These are phyloP conservation scores for Fusarium phyllophilum DNA, from an alignment of 2,329 filamentous ascomycete genomes.

Conservation along the genomic window DNA sequence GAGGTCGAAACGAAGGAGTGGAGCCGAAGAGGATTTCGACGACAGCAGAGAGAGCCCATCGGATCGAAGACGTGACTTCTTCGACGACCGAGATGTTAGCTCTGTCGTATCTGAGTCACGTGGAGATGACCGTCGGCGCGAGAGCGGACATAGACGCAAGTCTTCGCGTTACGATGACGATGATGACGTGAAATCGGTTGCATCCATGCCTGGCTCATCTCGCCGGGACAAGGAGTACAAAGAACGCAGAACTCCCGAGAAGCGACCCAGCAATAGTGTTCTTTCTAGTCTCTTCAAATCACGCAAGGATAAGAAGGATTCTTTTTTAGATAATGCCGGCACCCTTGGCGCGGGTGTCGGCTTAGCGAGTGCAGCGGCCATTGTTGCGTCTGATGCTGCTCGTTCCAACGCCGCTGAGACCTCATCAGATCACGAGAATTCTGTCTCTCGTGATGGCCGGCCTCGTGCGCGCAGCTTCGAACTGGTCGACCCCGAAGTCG, in stretches of 20 bases:
- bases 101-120: conserved; percentile 61
- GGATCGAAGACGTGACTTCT: conserved; percentile 52
- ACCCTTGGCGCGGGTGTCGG: conserved; percentile 77
- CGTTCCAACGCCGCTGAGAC: conserved; percentile 59
- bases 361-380: conserved; percentile 62
- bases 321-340: conserved; percentile 80
- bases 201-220: conserved; percentile 48
- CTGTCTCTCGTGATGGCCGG: conserved; percentile 38
- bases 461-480: conserved; percentile 46
- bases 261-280: conserved; percentile 54
- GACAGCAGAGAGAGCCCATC: conserved; percentile 51
- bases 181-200: conserved; percentile 60
- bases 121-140: conserved; percentile 47
- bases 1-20: conserved; percentile 53
- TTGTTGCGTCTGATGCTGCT: conserved; percentile 52
- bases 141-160: conserved; percentile 47
- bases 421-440: conserved; percentile 52
- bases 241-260: conserved; percentile 49
- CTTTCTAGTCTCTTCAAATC: conserved; percentile 62
- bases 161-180: conserved; percentile 56
- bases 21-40: conserved; percentile 50
- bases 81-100: conserved; percentile 59
- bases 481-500: conserved; percentile 67
- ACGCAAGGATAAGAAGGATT: conserved; percentile 58
- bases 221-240: conserved; percentile 48